Evolutionary conservation across 345 rosid genomes (phyloP), one percentile per base, ranked within the genome.

Genomic region (Rhodomyrtus tomentosa): DNA sequence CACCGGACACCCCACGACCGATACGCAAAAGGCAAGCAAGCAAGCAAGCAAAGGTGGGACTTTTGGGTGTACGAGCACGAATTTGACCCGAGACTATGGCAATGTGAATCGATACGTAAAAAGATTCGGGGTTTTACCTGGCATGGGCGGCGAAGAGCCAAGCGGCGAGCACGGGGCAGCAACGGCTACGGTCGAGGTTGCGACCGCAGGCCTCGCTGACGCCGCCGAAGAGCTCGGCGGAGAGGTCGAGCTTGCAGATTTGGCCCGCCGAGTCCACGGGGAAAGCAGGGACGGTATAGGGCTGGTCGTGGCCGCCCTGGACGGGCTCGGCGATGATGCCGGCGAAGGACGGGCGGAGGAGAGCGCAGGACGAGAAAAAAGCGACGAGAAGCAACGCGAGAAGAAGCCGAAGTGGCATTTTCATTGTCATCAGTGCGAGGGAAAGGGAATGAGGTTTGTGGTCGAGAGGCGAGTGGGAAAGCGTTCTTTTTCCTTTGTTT

Each of bases 91-190:
- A 62, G 74, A 62, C 16, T 15, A 68, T 18, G 24, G 79, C 45
- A 68, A 68, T 68, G 79, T 1, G 56, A 81, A 81, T 25, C 52
- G 50, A 56, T 18, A 8, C 84, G 21, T 32, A 55, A 54, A 51
- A 36, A 29, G 52, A 18, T 24, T 7, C n/a, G n/a, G 36, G 6
- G 50, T 15, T 36, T 50, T 22, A 84, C 81, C 95, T 87, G 25
- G 99, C 96, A 83, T 96, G 99, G 82, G 99, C 99, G 6, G 99
- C 99, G 86, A 92, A 98, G 76, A 98, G 95, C 99, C 99, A 98
- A 0, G 99, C 99, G 5, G 97, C 99, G 10, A 98, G 84, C 24
- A 98, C 99, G 5, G 99, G 99, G 84, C 99, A 98, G 89, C 99
- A 98, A 9, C 99, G 94, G 87, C 98, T 91, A 27, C 99, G 91